Conservation (phyloP, 2,329 filamentous ascomycete genomes). For the Microdochium trichocladiopsis region DNA sequence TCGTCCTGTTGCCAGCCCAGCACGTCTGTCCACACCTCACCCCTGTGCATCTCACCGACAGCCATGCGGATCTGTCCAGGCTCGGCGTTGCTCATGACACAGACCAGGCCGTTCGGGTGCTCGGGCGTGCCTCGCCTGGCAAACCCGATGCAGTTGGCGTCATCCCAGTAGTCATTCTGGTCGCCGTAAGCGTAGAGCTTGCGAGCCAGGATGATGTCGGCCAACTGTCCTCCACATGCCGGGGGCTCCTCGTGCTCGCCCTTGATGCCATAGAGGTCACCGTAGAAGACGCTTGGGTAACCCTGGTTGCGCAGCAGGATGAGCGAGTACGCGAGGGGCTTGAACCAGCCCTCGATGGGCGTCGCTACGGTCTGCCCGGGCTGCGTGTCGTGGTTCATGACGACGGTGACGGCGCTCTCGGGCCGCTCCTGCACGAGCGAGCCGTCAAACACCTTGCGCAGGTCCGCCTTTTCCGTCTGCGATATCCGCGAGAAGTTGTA, state of each 20-base stretch:
- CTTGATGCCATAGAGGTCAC: slow-evolving; percentile 59
- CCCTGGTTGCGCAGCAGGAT: slow-evolving; percentile 59
- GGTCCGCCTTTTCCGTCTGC: slow-evolving; percentile 46
- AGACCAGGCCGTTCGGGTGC: neutral
- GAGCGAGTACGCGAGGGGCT: slow-evolving; percentile 63
- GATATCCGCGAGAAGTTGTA: slow-evolving; percentile 59
- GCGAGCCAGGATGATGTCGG: slow-evolving; percentile 46
- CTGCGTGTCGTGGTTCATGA: slow-evolving; percentile 66
- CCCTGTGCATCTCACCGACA: slow-evolving; percentile 50
- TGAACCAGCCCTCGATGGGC: slow-evolving; percentile 59
- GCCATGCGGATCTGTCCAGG: slow-evolving; percentile 52
- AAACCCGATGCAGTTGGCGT: slow-evolving; percentile 9
- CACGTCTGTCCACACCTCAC: slow-evolving; percentile 59
- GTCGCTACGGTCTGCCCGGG: slow-evolving; percentile 36
- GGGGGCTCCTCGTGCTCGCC: slow-evolving; percentile 18
- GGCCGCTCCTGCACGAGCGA: slow-evolving; percentile 42
- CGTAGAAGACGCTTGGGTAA: slow-evolving; percentile 64
- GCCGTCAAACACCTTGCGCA: slow-evolving; percentile 55
- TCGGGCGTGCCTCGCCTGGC: neutral
- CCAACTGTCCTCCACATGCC: neutral
- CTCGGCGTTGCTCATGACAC: slow-evolving; percentile 45
- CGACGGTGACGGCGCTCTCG: slow-evolving; percentile 45
- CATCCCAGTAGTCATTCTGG: slow-evolving; percentile 51
- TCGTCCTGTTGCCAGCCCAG: slow-evolving; percentile 46
- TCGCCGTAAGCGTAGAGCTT: slow-evolving; percentile 61